Conservation (phyloP, 1,284 basidiomycete genomes). For the Ceratobasidium sp. region DNA sequence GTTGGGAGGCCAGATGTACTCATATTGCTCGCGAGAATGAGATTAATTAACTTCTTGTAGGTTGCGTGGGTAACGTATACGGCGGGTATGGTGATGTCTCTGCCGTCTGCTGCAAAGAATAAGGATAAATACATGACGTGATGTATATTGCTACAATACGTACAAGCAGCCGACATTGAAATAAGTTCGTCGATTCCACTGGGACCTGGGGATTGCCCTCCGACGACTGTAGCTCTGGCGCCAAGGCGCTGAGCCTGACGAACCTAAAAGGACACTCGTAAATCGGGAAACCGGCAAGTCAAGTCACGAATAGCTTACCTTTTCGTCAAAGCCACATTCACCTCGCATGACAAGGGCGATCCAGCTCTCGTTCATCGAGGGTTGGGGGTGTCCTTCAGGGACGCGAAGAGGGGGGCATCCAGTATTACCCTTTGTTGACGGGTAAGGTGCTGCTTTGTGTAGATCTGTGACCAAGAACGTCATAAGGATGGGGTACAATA, state of each 20-base stretch:
- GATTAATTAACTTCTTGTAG: slow-evolving; percentile 45
- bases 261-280: slow-evolving; percentile 46
- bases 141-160: background rate
- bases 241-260: slow-evolving; percentile 55
- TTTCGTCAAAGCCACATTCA: slow-evolving; percentile 57
- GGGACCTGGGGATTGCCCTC: slow-evolving; percentile 49
- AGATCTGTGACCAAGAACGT: background rate
- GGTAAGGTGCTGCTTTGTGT: slow-evolving; percentile 4
- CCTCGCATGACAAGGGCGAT: slow-evolving; percentile 58
- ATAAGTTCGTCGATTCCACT: slow-evolving; percentile 51
- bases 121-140: background rate
- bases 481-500: background rate
- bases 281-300: background rate
- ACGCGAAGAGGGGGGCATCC: slow-evolving; percentile 44
- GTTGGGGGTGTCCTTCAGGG: slow-evolving; percentile 38
- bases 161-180: slow-evolving; percentile 54
- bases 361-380: slow-evolving; percentile 46
- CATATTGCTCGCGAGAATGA: slow-evolving; percentile 45
- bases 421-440: slow-evolving; percentile 35
- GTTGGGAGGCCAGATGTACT: slow-evolving; percentile 46
- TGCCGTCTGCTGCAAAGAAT: slow-evolving; percentile 42
- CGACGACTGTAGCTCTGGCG: slow-evolving; percentile 57
- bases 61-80: slow-evolving; percentile 47
- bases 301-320: slow-evolving; percentile 45
- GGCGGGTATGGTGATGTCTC: slow-evolving; percentile 47